Evolutionary conservation across 208 protist species (phyloP).

Genomic region (Leptomonas seymouri): DNA sequence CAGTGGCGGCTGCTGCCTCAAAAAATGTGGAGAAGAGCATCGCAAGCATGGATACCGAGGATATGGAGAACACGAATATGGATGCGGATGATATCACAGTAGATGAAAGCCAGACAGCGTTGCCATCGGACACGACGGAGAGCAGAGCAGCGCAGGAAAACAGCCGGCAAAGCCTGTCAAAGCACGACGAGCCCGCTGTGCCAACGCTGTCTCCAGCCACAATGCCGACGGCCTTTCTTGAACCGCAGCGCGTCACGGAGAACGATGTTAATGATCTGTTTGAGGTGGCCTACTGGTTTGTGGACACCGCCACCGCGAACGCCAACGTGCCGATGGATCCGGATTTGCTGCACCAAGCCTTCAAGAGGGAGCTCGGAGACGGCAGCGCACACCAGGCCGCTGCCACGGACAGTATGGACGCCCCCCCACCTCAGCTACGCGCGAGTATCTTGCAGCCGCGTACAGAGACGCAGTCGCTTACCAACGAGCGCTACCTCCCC

Average conservation of each 20-base stretch:
- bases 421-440: background rate
- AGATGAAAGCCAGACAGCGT: background rate
- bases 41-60: background rate
- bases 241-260: constrained; percentile 62
- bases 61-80: background rate
- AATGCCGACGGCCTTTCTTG: constrained; percentile 6
- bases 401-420: background rate
- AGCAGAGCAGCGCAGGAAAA: background rate
- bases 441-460: background rate
- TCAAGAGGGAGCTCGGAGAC: constrained; percentile 1
- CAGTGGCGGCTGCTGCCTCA: background rate
- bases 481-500: constrained; percentile 16
- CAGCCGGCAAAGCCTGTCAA: background rate
- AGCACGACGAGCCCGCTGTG: constrained; percentile 2
- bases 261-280: constrained; percentile 79
- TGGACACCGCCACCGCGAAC: constrained; percentile 79
- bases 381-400: background rate
- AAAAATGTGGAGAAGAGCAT: too few relatives aligned
- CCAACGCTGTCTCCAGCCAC: constrained; percentile 5
- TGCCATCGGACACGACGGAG: background rate
- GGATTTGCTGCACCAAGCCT: constrained; percentile 15
- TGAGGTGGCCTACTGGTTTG: constrained; percentile 76
- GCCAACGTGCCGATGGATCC: constrained; percentile 50
- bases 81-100: background rate
- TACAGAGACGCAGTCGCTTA: background rate